Conservation (phyloP, 352 stramenopile species). For the Pythium myriotylum region DNA sequence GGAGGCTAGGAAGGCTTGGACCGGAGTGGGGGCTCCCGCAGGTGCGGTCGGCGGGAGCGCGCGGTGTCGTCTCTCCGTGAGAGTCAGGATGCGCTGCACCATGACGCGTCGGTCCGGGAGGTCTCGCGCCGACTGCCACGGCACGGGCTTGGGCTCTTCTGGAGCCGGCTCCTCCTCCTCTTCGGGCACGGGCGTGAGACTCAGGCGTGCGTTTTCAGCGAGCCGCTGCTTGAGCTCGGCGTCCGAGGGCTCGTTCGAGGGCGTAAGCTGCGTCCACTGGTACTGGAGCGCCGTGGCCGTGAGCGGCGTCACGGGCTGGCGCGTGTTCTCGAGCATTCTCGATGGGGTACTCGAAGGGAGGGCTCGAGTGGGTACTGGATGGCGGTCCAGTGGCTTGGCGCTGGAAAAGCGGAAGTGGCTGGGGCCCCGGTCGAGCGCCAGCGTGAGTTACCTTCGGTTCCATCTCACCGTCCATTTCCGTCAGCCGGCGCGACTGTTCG, state of each 20-base stretch:
- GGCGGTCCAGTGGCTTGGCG: conserved; percentile 20
- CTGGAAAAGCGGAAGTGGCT: conserved; percentile 27
- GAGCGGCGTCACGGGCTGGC: conserved; percentile 26
- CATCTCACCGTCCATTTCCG: conserved; percentile 27
- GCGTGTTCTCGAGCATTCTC: no score
- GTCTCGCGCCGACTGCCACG: conserved; percentile 65
- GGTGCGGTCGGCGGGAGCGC: background rate
- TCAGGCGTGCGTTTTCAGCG: conserved; percentile 11
- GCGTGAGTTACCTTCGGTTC: conserved; percentile 21
- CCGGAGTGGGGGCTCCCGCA: background rate
- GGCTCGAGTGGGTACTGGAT: conserved; percentile 23
- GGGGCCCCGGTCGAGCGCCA: background rate
- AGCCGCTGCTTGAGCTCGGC: conserved; percentile 31
- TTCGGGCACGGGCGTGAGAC: conserved; percentile 22
- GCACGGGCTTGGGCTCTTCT: conserved; percentile 25
- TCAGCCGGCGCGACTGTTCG: conserved; percentile 12
- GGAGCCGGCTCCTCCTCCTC: conserved; percentile 4
- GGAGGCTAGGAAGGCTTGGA: conserved; percentile 13
- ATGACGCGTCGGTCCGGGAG: conserved; percentile 65
- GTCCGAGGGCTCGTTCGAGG: conserved; percentile 14
- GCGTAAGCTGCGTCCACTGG: conserved; percentile 28
- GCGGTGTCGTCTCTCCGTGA: conserved; percentile 42
- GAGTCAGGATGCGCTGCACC: conserved; percentile 71
- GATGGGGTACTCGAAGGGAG: conserved; percentile 1
- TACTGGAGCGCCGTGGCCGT: conserved; percentile 29